Evolutionary conservation across 2,329 filamentous ascomycete genomes (phyloP).

Genomic region (Cercospora nicotianae): DNA sequence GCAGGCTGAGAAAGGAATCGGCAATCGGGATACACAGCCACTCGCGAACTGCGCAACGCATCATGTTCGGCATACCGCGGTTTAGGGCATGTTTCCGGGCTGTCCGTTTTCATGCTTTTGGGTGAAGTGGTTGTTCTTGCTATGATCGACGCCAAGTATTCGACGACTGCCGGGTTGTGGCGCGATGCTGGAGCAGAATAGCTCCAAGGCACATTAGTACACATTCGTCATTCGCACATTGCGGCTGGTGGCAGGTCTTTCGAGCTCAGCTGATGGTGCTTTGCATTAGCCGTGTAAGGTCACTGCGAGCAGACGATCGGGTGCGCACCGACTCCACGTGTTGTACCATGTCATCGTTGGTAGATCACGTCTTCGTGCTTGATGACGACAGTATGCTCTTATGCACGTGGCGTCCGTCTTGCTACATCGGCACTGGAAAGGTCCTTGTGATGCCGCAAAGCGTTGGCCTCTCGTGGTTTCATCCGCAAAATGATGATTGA

Average conservation of each 20-base stretch:
- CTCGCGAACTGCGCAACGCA: not conserved
- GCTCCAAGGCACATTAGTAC: not conserved
- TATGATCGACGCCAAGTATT: not conserved
- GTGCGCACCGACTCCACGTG: not conserved
- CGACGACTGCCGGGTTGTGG: not conserved
- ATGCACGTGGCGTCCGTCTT: not conserved
- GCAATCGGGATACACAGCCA: not conserved
- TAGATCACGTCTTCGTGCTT: not conserved
- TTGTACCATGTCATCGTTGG: not conserved
- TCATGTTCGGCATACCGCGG: not conserved
- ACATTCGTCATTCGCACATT: not conserved
- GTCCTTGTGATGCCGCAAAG: too few relatives aligned
- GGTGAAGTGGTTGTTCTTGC: not conserved
- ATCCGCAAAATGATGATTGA: too few relatives aligned
- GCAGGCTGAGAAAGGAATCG: not conserved
- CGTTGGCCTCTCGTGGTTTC: too few relatives aligned
- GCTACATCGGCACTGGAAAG: too few relatives aligned
- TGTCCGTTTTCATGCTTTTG: not conserved
- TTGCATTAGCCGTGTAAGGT: not conserved
- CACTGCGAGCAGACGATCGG: not conserved
- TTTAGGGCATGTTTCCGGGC: not conserved
- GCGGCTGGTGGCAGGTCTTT: not conserved
- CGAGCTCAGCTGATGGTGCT: not conserved
- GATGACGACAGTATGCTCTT: not conserved
- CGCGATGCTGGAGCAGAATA: not conserved